A percentile compares a stretch with the other conserved stretches of the same genome.
Conservation (phyloP, 2,329 filamentous ascomycete species). For the Paracorniculantispora psalliotae region DNA sequence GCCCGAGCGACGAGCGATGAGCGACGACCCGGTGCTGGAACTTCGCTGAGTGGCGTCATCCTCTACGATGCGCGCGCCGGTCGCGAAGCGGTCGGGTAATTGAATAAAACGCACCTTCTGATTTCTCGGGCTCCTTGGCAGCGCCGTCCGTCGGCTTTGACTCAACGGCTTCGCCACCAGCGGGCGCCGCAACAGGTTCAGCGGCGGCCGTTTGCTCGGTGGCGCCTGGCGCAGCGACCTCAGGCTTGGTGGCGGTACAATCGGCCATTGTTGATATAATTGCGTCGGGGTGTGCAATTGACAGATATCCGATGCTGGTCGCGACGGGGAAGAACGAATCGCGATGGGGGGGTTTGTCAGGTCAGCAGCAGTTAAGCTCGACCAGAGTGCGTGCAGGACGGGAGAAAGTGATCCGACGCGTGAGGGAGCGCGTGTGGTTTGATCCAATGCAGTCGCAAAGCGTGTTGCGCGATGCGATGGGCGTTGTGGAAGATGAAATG, state of each 20-base stretch:
- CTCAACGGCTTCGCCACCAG: conserved; percentile 19
- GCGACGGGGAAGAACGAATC: conserved; percentile 2
- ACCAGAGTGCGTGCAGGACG: conserved; percentile 11
- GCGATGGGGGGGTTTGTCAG: conserved; percentile 1
- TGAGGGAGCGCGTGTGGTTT: conserved; percentile 10
- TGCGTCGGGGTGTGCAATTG: conserved; percentile 5
- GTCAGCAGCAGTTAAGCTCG: conserved; percentile 12
- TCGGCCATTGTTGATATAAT: conserved; percentile 33
- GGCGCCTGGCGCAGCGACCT: conserved; percentile 28
- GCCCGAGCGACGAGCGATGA: not conserved
- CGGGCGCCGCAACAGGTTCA: conserved; percentile 23
- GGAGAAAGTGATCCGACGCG: conserved; percentile 13
- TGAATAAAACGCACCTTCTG: conserved; percentile 27
- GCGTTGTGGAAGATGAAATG: conserved; percentile 12
- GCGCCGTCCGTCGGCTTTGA: conserved; percentile 22
- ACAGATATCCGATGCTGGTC: not conserved
- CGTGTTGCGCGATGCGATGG: conserved; percentile 10
- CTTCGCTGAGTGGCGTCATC: not conserved
- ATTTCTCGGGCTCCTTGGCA: conserved; percentile 23
- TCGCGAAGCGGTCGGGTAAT: not conserved
- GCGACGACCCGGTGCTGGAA: not conserved
- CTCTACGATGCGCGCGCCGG: not conserved
- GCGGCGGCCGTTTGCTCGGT: conserved; percentile 20
- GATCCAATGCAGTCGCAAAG: conserved; percentile 15
- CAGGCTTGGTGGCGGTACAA: conserved; percentile 31